Percentiles rank a stretch among this genome's conserved stretches.
Conservation (phyloP, 2,329 filamentous ascomycete species). For the Venturia nashicola region DNA sequence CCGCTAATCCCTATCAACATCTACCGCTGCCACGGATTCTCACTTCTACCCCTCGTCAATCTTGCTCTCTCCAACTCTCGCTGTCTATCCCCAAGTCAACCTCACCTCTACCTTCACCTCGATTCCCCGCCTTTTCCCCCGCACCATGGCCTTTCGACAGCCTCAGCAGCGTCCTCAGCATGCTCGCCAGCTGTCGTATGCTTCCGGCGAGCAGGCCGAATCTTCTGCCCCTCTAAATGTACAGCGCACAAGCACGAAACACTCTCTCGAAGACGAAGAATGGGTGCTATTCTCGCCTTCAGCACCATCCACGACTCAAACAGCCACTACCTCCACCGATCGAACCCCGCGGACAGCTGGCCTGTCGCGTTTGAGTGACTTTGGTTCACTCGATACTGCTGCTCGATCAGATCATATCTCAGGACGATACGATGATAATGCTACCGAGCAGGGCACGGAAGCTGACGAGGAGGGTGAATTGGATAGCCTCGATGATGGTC, state of each 20-base stretch:
- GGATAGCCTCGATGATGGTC: conserved; percentile 84
- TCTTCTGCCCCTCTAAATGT: not conserved
- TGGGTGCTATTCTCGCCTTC: conserved; percentile 81
- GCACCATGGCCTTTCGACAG: conserved; percentile 8
- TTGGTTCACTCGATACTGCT: conserved; percentile 63
- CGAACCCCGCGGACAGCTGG: conserved; percentile 55
- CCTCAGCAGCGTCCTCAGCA: conserved; percentile 7
- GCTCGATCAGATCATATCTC: conserved; percentile 42
- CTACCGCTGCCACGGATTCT: not conserved
- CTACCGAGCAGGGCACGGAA: conserved; percentile 30
- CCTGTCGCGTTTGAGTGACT: conserved; percentile 63
- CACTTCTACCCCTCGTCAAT: not conserved
- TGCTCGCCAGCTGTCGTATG: conserved; percentile 3
- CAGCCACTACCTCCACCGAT: conserved; percentile 46
- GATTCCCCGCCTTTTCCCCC: not conserved
- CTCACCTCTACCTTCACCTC: not conserved
- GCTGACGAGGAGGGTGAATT: conserved; percentile 57
- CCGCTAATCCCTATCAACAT: not conserved
- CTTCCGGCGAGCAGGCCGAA: conserved; percentile 3
- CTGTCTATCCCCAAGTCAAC: not conserved
- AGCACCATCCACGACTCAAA: conserved; percentile 38
- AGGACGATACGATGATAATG: conserved; percentile 25
- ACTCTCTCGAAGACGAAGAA: conserved; percentile 56
- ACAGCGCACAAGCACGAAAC: conserved; percentile 19
- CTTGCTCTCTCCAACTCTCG: not conserved